A percentile compares a stretch with the other conserved stretches of the same genome.
Conservation (phyloP, 305 asterid species). For the Fraxinus paxiana region DNA sequence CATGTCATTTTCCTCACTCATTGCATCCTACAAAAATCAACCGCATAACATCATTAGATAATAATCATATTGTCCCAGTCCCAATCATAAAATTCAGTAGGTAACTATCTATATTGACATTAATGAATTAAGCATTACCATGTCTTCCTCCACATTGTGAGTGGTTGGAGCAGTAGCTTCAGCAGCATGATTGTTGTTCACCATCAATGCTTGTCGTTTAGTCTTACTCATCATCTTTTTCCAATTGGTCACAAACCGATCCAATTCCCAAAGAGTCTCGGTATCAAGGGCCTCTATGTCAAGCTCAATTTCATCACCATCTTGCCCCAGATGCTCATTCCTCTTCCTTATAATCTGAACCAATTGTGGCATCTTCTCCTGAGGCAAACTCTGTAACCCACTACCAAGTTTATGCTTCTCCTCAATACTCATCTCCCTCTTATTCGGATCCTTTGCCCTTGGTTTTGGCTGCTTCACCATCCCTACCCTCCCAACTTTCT, state of each 20-base stretch:
- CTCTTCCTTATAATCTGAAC: conserved; percentile 80
- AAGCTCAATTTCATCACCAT: conserved; percentile 96
- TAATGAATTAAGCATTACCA: conserved; percentile 35
- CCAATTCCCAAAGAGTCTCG: conserved; percentile 96
- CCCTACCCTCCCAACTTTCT: conserved; percentile 30
- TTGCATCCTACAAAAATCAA: conserved; percentile 36
- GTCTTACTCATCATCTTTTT: conserved; percentile 88
- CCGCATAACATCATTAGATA: background rate
- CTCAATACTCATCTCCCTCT: conserved; percentile 89
- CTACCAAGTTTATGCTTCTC: conserved; percentile 91
- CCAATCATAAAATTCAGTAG: background rate
- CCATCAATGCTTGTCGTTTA: conserved; percentile 72
- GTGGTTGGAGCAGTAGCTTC: conserved; percentile 43
- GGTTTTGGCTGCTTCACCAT: conserved; percentile 76
- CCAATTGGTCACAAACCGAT: conserved; percentile 93
- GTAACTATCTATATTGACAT: background rate
- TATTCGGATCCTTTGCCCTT: conserved; percentile 74
- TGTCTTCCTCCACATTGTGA: conserved; percentile 49
- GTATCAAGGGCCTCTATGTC: conserved; percentile 93
- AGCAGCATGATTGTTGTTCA: conserved; percentile 38
- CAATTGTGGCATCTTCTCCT: conserved; percentile 92
- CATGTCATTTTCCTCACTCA: conserved; percentile 51
- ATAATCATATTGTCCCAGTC: background rate
- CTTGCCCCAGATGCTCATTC: conserved; percentile 79
- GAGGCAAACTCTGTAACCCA: conserved; percentile 85